Percentiles rank a stretch among this genome's conserved stretches.
phyloP scores from a whole-genome alignment of 352 stramenopile genomes.

The Elongisporangium prolatum region DNA sequence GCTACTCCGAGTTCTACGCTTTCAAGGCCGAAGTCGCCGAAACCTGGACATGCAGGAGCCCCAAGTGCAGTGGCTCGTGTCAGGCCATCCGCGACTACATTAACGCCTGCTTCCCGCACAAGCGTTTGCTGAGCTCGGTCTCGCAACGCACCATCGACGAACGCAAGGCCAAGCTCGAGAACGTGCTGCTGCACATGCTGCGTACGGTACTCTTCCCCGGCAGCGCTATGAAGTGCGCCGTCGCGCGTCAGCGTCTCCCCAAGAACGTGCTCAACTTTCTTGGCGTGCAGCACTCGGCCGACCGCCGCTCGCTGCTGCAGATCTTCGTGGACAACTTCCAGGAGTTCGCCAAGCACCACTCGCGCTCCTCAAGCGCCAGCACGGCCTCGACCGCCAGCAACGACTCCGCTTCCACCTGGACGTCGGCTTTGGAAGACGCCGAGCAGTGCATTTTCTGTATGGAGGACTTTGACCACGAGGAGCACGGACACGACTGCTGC shows the following conservation, averaged over 20 bases:
- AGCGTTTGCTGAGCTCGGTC: constrained; percentile 34
- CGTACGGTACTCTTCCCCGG: constrained; percentile 58
- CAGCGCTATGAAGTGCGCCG: constrained; percentile 64
- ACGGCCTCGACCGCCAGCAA: constrained; percentile 21
- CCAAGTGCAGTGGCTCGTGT: constrained; percentile 59
- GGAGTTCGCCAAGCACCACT: constrained; percentile 22
- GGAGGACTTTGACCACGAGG: constrained; percentile 31
- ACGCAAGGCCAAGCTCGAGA: constrained; percentile 55
- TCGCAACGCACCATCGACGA: constrained; percentile 24
- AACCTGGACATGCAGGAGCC: constrained; percentile 43
- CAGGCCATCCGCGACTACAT: constrained; percentile 66
- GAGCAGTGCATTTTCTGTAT: constrained; percentile 49
- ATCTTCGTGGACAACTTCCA: constrained; percentile 67
- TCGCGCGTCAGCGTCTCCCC: constrained; percentile 41
- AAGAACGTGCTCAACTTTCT: constrained; percentile 58
- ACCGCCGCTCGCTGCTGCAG: constrained; percentile 60
- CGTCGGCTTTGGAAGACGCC: constrained; percentile 15
- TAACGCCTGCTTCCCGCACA: constrained; percentile 52
- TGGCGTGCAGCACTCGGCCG: constrained; percentile 35
- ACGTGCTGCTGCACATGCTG: constrained; percentile 57
- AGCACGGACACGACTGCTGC: constrained; percentile 15
- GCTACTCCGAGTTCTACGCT: constrained; percentile 56
- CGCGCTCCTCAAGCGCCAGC: constrained; percentile 6
- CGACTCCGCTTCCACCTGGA: constrained; percentile 33
- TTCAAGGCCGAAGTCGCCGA: constrained; percentile 48